Percentiles rank a stretch among this genome's conserved stretches.
Conservation (phyloP, 2,329 filamentous ascomycete species). For the Fusarium pseudoanthophilum region DNA sequence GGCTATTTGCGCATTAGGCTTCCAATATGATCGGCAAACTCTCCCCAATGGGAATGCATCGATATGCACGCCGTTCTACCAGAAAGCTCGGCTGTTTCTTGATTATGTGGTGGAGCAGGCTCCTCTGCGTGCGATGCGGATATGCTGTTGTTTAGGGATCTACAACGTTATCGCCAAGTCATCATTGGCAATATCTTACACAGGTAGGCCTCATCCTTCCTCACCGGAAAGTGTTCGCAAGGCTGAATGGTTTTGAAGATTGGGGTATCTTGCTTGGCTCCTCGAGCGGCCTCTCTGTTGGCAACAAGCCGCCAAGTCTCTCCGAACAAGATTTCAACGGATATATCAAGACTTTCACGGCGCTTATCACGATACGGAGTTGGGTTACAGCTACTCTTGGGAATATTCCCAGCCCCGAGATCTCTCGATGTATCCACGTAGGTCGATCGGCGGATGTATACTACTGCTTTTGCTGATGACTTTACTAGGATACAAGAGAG, state of each 20-base stretch:
- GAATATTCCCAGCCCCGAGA: background rate
- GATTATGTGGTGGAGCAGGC: background rate
- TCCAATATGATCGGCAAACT: background rate
- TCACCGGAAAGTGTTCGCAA: background rate
- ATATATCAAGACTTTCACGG: background rate
- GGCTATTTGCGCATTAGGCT: background rate
- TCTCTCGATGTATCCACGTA: background rate
- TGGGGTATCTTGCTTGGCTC: background rate
- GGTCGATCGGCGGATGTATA: background rate
- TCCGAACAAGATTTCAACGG: fast-evolving
- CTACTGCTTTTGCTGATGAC: fast-evolving
- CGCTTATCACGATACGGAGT: background rate
- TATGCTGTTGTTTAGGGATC: background rate
- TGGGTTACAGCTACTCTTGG: background rate
- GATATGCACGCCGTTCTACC: background rate
- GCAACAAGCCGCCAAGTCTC: fast-evolving
- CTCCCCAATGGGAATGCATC: fast-evolving
- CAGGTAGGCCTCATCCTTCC: background rate
- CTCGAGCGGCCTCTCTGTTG: fast-evolving
- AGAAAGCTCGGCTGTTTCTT: background rate
- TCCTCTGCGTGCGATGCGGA: background rate
- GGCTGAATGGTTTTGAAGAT: background rate
- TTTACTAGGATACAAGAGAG: background rate
- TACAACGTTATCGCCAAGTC: background rate
- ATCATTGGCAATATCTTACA: background rate